Evolutionary conservation across 441 rosid genomes (phyloP).

Genomic region (Gossypium gossypioides): DNA sequence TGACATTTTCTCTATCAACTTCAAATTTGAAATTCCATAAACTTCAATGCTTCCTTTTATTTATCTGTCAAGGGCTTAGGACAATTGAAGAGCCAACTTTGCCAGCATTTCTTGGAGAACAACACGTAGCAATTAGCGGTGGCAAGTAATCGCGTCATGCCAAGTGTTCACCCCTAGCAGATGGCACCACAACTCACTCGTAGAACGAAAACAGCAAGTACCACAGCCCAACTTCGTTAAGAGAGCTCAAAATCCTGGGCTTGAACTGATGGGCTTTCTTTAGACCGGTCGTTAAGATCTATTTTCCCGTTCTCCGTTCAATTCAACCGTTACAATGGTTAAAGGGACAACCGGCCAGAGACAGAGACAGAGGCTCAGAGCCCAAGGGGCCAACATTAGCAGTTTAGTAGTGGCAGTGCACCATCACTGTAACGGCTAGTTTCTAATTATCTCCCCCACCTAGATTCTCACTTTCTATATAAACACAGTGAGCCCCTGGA

Average conservation of each 20-base stretch:
- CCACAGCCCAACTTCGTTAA: neutral
- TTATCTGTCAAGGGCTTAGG: neutral
- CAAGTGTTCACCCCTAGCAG: neutral
- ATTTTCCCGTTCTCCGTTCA: neutral
- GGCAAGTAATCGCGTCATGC: neutral
- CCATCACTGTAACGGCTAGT: slow-evolving; percentile 35
- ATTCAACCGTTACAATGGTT: slow-evolving; percentile 10
- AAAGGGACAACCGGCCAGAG: neutral
- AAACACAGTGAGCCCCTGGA: neutral
- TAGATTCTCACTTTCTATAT: neutral
- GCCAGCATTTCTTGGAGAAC: neutral
- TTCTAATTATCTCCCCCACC: slow-evolving; percentile 1
- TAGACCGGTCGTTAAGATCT: slow-evolving; percentile 3
- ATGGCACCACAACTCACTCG: neutral
- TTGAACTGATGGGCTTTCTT: neutral
- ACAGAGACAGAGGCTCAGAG: neutral
- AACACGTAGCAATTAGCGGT: neutral
- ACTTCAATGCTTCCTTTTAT: neutral
- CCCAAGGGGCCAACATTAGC: slow-evolving; percentile 5
- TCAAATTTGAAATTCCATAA: neutral
- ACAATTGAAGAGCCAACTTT: neutral
- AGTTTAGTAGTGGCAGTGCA: neutral
- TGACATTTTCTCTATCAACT: slow-evolving; percentile 24
- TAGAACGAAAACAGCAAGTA: neutral
- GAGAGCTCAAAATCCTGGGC: neutral